Evolutionary conservation across 805 yeast species (phyloP), one percentile per base, ranked within the genome.

Genomic region (Jamesozyma hellenica): DNA sequence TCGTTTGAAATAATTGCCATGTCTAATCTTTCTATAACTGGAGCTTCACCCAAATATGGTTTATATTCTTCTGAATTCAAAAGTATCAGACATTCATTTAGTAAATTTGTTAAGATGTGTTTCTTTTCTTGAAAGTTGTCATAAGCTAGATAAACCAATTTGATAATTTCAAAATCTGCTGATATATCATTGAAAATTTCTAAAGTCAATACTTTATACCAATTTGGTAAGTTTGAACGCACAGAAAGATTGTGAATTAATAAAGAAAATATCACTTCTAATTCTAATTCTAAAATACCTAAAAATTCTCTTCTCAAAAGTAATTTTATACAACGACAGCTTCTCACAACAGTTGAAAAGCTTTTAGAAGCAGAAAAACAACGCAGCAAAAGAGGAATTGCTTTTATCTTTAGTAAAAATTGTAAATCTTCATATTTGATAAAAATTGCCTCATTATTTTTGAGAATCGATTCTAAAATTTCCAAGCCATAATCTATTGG

Each of bases 201-300:
- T 34, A 86, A 60, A 1, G 87, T 74, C 12, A 87, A 57, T 2
- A 77, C 70, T 44, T 77, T 75, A 46, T 82, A 84, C 96, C 96
- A 90, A 6, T 52, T 42, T 2, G 79, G 77, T 2, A 72, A 51
- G 0, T 70, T 68, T 0, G 78, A 69, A 5, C 75, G 77, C 27
- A 67, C 65, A 1, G 79, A 67, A n/a, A 84, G 53, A n/a, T 74
- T 70, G 53, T 83, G 94, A 14, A 82, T 83, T 27, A 87, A 60
- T 19, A 82, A 65, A 0, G 94, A 78, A 13, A 90, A 61, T 2
- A 88, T 75, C 6, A 86, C 87, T 52, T 87, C 96, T 19, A 83
- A 70, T 58, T 90, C 96, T 26, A 82, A 71, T 38, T 75, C 80
- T 28, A 90, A 60, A 6, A 75, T 69, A 0, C 68, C 60, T 16